Evolutionary conservation across 2,329 filamentous ascomycete genomes (phyloP).

Genomic region (Coniella lustricola): DNA sequence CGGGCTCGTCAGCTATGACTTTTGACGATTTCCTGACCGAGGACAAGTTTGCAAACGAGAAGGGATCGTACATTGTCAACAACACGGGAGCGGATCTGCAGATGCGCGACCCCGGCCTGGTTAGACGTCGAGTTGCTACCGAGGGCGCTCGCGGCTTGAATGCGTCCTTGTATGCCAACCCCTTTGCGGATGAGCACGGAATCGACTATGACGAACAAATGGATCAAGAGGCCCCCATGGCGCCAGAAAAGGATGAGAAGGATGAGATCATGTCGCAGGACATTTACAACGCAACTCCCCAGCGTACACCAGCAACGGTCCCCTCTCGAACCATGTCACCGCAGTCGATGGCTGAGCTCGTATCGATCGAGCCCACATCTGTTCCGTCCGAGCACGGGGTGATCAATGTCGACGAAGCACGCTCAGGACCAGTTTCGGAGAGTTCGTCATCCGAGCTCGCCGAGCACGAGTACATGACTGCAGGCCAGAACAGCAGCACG

Average conservation of each 20-base stretch:
- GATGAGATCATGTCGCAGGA: conserved; percentile 36
- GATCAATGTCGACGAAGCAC: not conserved
- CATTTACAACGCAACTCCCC: conserved; percentile 51
- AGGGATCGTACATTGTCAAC: conserved; percentile 52
- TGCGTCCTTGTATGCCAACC: conserved; percentile 45
- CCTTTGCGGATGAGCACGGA: conserved; percentile 51
- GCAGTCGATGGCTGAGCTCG: conserved; percentile 8
- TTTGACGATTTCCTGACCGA: conserved; percentile 55
- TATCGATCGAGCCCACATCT: conserved; percentile 3
- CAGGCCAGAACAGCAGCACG: conserved; percentile 29
- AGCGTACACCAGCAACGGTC: conserved; percentile 16
- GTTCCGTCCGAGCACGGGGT: not conserved
- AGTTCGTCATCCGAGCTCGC: conserved; percentile 32
- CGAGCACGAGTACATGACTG: conserved; percentile 45
- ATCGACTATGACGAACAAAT: conserved; percentile 43
- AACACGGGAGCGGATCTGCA: conserved; percentile 46
- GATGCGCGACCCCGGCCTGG: conserved; percentile 35
- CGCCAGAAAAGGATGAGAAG: conserved; percentile 40
- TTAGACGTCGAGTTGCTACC: conserved; percentile 39
- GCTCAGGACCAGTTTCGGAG: conserved; percentile 30
- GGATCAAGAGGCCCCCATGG: conserved; percentile 34
- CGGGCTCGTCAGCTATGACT: conserved; percentile 27
- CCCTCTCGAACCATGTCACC: conserved; percentile 16
- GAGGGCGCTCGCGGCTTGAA: conserved; percentile 40
- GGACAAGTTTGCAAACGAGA: conserved; percentile 40